Evolutionary conservation across 139 green algal genomes (phyloP).

Genomic region (Trebouxia sp.): DNA sequence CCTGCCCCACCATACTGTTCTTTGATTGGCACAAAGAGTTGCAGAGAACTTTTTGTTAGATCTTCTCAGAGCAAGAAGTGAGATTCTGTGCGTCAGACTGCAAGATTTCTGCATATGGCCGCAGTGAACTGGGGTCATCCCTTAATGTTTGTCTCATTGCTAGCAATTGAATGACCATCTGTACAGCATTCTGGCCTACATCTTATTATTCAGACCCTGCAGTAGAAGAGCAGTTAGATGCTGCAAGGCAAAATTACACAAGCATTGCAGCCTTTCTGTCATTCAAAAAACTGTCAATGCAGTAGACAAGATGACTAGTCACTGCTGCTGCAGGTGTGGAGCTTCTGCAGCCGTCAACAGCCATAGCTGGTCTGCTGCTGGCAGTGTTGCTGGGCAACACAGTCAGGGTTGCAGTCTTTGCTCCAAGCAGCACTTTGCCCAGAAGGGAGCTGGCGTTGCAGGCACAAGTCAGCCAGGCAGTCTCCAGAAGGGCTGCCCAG

Average conservation of each 20-base stretch:
- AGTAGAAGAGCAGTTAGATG: no score
- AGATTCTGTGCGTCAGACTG: not conserved
- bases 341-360: slow-evolving; percentile 25
- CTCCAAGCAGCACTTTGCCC: not conserved
- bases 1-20: no score
- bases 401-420: not conserved
- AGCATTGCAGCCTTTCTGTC: slow-evolving; percentile 1
- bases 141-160: no score
- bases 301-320: no score
- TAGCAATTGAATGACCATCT: no score
- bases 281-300: no score
- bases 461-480: not conserved
- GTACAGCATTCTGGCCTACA: no score
- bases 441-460: slow-evolving; percentile 5
- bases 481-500: not conserved
- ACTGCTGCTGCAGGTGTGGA: slow-evolving; percentile 33
- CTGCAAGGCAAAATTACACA: not conserved
- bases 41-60: not conserved
- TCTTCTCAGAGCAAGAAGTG: not conserved
- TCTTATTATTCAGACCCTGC: no score
- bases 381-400: slow-evolving; percentile 12
- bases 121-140: no score
- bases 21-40: not conserved
- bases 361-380: slow-evolving; percentile 6
- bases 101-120: not conserved